Percentiles rank a stretch among this genome's conserved stretches.
phyloP scores from a whole-genome alignment of 768 basidiomycete species.

The Lactarius sp. region DNA sequence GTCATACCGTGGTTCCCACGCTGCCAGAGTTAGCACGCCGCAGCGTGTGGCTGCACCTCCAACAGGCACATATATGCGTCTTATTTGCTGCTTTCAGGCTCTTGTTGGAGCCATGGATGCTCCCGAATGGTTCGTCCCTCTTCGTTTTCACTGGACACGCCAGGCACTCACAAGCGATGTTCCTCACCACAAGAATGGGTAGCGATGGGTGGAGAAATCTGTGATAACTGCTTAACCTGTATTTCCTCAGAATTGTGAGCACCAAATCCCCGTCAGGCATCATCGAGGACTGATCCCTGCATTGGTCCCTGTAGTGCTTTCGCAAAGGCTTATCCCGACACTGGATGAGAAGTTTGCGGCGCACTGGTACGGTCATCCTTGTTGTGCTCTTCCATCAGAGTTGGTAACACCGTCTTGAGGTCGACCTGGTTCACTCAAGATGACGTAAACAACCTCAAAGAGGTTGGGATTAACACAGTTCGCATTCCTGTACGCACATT shows the following conservation, averaged over 20 bases:
- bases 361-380: slow-evolving; percentile 49
- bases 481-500: slow-evolving; percentile 57
- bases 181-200: slow-evolving; percentile 50
- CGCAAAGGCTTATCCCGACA: slow-evolving; percentile 52
- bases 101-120: slow-evolving; percentile 78
- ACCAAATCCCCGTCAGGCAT: slow-evolving; percentile 49
- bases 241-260: slow-evolving; percentile 64
- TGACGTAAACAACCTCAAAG: slow-evolving; percentile 52
- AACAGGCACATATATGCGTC: slow-evolving; percentile 11
- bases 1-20: no score
- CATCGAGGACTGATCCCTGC: neutral
- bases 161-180: neutral
- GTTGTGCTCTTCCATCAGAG: neutral
- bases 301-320: slow-evolving; percentile 42
- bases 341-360: slow-evolving; percentile 46
- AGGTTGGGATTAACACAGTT: slow-evolving; percentile 67
- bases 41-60: no score
- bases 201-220: slow-evolving; percentile 65
- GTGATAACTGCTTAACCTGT: slow-evolving; percentile 55
- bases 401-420: slow-evolving; percentile 34
- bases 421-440: slow-evolving; percentile 64
- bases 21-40: no score
- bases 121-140: slow-evolving; percentile 48
- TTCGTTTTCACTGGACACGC: neutral
- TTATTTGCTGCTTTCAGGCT: slow-evolving; percentile 43